Evolutionary conservation across 192 early-diverging fungal genomes (phyloP).

Genomic region (Pilobolus umbonatus): DNA sequence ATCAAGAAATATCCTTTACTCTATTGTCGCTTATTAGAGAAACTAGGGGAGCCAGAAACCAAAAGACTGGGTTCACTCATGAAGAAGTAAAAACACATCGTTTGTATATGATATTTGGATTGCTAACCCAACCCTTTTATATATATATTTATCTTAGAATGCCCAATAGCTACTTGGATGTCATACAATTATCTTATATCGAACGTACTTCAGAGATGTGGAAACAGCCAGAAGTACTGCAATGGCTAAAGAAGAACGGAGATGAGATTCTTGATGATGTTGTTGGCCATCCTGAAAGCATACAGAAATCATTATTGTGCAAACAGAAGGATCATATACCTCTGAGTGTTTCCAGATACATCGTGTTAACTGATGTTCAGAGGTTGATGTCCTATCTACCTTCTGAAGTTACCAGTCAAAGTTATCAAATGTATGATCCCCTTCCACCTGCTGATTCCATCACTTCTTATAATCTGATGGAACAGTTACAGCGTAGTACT

Average conservation of each 20-base stretch:
- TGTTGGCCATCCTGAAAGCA: neutral
- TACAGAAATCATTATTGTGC: slow-evolving; percentile 17
- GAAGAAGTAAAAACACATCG: no score
- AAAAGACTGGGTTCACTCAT: no score
- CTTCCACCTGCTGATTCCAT: slow-evolving; percentile 54
- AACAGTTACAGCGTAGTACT: slow-evolving; percentile 18
- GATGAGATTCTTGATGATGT: neutral
- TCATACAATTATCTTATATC: slow-evolving; percentile 67
- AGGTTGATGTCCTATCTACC: slow-evolving; percentile 48
- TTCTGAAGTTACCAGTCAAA: slow-evolving; percentile 34
- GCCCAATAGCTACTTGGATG: slow-evolving; percentile 47
- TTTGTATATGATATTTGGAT: no score
- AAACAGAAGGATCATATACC: slow-evolving; percentile 14
- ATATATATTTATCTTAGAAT: neutral
- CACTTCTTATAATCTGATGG: slow-evolving; percentile 28
- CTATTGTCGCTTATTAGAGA: slow-evolving; percentile 58
- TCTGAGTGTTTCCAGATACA: slow-evolving; percentile 26
- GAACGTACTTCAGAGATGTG: slow-evolving; percentile 73
- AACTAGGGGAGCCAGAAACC: slow-evolving; percentile 56
- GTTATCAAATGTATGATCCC: slow-evolving; percentile 61
- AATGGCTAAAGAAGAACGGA: slow-evolving; percentile 39
- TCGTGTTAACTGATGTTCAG: slow-evolving; percentile 46
- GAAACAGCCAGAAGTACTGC: slow-evolving; percentile 73
- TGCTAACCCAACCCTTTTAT: slow-evolving; percentile 26
- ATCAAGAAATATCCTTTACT: slow-evolving; percentile 69